Evolutionary conservation across 2,329 filamentous ascomycete species (phyloP).

Genomic region (Ceratocystis eucalypticola): DNA sequence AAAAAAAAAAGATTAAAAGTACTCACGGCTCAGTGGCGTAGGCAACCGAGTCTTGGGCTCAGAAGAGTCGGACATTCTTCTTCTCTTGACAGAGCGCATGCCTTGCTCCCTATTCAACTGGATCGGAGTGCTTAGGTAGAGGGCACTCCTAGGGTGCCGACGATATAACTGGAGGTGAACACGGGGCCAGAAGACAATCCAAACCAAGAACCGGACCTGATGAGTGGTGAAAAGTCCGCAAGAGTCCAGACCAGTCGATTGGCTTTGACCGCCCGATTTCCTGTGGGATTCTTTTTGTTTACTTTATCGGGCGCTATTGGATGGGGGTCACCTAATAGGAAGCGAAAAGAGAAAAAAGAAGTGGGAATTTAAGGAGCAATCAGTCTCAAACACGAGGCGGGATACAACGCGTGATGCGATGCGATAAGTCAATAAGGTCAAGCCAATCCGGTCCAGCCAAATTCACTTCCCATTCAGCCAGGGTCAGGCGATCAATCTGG

Average conservation of each 20-base stretch:
- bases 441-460: too few relatives aligned
- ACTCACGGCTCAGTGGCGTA: constrained; percentile 14
- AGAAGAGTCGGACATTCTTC: constrained; percentile 16
- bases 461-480: too few relatives aligned
- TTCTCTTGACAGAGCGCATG: constrained; percentile 14
- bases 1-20: not conserved
- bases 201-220: not conserved
- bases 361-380: not conserved
- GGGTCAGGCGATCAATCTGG: not conserved
- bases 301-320: not conserved
- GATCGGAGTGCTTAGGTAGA: too few relatives aligned
- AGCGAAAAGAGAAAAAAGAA: constrained; percentile 21
- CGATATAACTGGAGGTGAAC: too few relatives aligned
- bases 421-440: not conserved
- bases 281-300: constrained; percentile 1
- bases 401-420: not conserved
- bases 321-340: constrained; percentile 21
- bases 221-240: not conserved
- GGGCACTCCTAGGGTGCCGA: too few relatives aligned
- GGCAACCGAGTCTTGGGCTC: constrained; percentile 8
- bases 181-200: not conserved
- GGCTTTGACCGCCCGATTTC: constrained; percentile 1
- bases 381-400: not conserved
- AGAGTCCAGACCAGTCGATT: not conserved
- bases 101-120: not conserved